Base-by-base conservation (phyloP, 2,329 filamentous ascomycete species). In the Pyrenophora teres region DNA sequence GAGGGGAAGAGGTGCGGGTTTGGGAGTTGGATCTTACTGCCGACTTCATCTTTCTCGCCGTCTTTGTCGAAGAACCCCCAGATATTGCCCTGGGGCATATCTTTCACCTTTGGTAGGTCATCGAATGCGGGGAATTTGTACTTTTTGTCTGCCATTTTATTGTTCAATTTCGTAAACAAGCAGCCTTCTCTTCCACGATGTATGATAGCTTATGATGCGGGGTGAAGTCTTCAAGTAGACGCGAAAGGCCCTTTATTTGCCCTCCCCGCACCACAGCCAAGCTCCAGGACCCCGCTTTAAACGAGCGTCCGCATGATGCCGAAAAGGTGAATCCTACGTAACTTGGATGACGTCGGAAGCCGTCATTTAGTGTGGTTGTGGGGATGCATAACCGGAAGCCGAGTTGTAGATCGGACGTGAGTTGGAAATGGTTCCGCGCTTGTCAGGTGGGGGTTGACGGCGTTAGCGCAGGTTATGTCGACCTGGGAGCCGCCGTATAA, bases 31-130 rank as follows among this genome's bases (percentile, higher is more conserved):
- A 15, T 76, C 5, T 79, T 72, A 51, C 81, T 77, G 18, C 81
- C 81, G 0, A 83, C 68, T 3, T 81, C 82, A 68, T 84, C 82
- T 44, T 81, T 70, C 42, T 67, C 67, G 6, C 68, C 69, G 18
- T 70, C 56, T 18, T 67, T 67, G 46, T 73, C 68, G 30, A 69
- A 73, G 39, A 71, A 64, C 0, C 69, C 69, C 69, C 70, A 73
- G 30, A 67, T 53, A 41, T 58, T 71, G 7, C 69, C 69, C 21
- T 72, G 69, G 1, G 70, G 70, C 64, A 69, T 62, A 4, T 63
- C 63, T 18, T 64, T 60, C 4, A 71, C 63, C 41, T 65, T 68
- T 0, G 69, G 69, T 3, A 70, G 47, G 3, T 71, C 62, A 46
- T 72, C 69, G 39, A 73, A 73, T 3, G 64, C 58, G 6, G 68